Evolutionary conservation across 2,329 filamentous ascomycete species (phyloP).

Genomic region (Colletotrichum aenigma): DNA sequence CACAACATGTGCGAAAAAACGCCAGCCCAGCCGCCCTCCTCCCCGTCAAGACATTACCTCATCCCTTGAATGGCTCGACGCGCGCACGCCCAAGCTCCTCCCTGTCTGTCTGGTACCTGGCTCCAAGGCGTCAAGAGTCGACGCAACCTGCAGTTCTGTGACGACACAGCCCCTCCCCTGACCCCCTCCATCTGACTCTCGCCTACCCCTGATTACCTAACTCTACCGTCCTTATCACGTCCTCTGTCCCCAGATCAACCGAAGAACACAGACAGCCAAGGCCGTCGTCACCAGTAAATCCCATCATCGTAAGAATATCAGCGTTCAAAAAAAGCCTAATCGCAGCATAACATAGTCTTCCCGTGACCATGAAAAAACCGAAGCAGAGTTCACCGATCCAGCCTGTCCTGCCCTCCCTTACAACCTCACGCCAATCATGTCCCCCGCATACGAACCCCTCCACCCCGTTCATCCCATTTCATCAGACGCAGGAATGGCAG

Average conservation of each 20-base stretch:
- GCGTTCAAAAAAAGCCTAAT: rapidly evolving
- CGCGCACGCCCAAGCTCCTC: neutral
- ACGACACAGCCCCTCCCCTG: neutral
- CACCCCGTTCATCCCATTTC: neutral
- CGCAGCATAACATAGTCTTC: neutral
- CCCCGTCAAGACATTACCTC: neutral
- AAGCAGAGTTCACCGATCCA: neutral
- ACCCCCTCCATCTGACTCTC: neutral
- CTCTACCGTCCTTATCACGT: neutral
- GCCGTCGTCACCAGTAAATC: neutral
- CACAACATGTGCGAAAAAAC: neutral
- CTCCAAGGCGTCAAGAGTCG: neutral
- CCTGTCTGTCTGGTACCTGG: neutral
- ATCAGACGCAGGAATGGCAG: neutral
- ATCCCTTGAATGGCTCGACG: neutral
- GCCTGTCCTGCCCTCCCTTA: neutral
- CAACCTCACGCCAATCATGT: neutral
- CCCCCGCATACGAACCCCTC: neutral
- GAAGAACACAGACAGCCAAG: neutral
- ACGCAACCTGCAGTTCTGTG: neutral
- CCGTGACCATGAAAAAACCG: neutral
- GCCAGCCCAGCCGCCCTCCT: neutral
- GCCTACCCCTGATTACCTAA: neutral
- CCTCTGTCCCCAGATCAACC: neutral
- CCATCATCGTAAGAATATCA: neutral